phyloP scores from a whole-genome alignment of 106 monocot species.

The Apostasia ramifera region DNA sequence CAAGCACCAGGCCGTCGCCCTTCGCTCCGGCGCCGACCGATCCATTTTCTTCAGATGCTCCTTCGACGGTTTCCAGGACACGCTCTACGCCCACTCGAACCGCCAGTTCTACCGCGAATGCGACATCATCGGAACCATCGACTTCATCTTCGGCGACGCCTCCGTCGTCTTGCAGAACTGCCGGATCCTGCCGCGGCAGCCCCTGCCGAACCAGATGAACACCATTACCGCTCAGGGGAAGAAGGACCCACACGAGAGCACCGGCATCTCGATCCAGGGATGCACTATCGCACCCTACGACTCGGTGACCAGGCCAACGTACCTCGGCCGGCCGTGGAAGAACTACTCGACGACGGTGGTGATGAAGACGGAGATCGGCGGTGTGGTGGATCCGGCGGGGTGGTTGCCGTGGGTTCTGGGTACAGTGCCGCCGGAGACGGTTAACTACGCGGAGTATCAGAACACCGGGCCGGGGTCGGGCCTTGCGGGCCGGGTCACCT shows the following conservation, averaged over 20 bases:
- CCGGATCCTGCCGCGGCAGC: slow-evolving; percentile 9
- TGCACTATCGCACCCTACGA: slow-evolving; percentile 9
- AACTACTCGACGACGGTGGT: slow-evolving; percentile 24
- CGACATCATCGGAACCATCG: slow-evolving; percentile 22
- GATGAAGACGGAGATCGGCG: slow-evolving; percentile 11
- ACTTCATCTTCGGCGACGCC: slow-evolving; percentile 29
- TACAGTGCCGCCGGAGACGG: slow-evolving; percentile 4
- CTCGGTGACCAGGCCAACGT: background rate
- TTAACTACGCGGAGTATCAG: slow-evolving; percentile 29
- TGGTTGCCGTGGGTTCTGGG: slow-evolving; percentile 18
- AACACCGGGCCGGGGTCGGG: slow-evolving; percentile 21
- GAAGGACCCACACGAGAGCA: slow-evolving; percentile 21
- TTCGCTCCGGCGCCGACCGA: slow-evolving; percentile 12
- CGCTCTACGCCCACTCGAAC: slow-evolving; percentile 17
- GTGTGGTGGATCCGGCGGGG: slow-evolving; percentile 10
- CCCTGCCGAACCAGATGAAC: slow-evolving; percentile 14
- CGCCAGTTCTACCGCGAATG: slow-evolving; percentile 24
- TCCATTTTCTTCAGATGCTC: slow-evolving; percentile 16
- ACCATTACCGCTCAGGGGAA: slow-evolving; percentile 22
- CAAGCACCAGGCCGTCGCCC: slow-evolving; percentile 26
- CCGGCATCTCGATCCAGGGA: slow-evolving; percentile 19
- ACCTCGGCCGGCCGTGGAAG: slow-evolving; percentile 35
- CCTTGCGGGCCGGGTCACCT: slow-evolving; percentile 8
- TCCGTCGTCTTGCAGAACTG: slow-evolving; percentile 19
- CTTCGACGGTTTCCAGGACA: slow-evolving; percentile 22